Percentiles rank a stretch among this genome's conserved stretches.
phyloP scores from a whole-genome alignment of 2,329 filamentous ascomycete genomes.

The Exophiala lecanii-corni region DNA sequence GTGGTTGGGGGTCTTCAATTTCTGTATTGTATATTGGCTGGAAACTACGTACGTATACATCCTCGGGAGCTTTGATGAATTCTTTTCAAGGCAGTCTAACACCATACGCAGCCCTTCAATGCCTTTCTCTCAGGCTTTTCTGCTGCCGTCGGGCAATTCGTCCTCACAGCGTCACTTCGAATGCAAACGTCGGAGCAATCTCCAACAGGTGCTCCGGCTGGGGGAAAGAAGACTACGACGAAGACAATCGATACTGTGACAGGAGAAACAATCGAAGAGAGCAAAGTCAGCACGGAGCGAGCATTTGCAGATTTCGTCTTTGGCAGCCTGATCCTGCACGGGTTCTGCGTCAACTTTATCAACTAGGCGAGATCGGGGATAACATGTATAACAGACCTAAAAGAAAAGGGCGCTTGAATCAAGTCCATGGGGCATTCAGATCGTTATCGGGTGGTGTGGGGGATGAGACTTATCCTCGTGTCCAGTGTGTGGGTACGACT shows the following conservation, averaged over 20 bases:
- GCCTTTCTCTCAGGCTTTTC: constrained; percentile 94
- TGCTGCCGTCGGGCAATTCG: constrained; percentile 94
- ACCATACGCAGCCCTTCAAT: constrained; percentile 75
- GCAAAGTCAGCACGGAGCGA: constrained; percentile 51
- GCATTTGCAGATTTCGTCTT: constrained; percentile 96
- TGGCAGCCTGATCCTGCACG: constrained; percentile 91
- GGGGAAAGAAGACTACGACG: constrained; percentile 60
- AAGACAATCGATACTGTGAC: constrained; percentile 27
- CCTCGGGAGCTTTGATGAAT: neutral
- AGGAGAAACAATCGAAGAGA: constrained; percentile 23
- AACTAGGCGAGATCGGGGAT: constrained; percentile 63
- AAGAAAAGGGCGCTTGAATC: no score
- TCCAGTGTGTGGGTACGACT: no score
- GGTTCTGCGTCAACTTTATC: constrained; percentile 99
- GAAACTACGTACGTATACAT: constrained; percentile 75
- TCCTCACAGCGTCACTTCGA: constrained; percentile 81
- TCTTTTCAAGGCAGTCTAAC: neutral
- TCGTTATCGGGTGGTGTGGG: no score
- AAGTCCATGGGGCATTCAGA: no score
- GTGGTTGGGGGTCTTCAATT: constrained; percentile 88
- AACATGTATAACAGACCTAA: no score
- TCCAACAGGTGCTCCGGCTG: constrained; percentile 21
- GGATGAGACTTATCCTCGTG: no score
- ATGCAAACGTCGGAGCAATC: constrained; percentile 72
- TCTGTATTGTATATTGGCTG: constrained; percentile 81